Evolutionary conservation across 768 basidiomycete species (phyloP).

Genomic region (Trametes punicea): DNA sequence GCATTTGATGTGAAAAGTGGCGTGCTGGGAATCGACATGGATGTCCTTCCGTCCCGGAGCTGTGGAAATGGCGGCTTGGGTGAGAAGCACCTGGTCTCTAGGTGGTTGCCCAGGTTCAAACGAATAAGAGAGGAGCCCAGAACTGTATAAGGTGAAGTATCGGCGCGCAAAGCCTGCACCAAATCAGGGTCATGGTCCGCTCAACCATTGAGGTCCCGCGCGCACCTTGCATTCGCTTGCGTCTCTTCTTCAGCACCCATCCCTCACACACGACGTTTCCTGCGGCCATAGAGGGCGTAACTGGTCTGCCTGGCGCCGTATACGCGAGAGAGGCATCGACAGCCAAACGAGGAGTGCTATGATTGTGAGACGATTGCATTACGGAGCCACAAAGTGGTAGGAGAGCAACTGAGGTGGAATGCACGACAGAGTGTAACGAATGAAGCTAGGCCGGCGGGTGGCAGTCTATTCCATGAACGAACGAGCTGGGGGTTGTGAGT

Average conservation of each 20-base stretch:
- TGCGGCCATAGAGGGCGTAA: constrained; percentile 3
- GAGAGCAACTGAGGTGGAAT: not conserved
- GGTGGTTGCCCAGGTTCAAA: constrained; percentile 68
- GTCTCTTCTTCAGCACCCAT: constrained; percentile 83
- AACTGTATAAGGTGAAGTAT: constrained; percentile 68
- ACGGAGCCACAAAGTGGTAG: not conserved
- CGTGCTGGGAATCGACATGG: constrained; percentile 71
- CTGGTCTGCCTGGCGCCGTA: constrained; percentile 9
- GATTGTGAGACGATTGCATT: not conserved
- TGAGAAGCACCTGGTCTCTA: constrained; percentile 62
- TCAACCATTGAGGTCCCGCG: not conserved
- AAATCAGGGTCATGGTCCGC: not conserved
- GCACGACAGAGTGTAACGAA: constrained; percentile 6
- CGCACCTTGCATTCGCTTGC: constrained; percentile 85
- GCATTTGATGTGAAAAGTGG: constrained; percentile 82
- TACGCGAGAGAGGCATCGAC: constrained; percentile 18
- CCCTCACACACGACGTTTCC: constrained; percentile 52
- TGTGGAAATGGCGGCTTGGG: constrained; percentile 76
- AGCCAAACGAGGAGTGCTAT: constrained; percentile 1
- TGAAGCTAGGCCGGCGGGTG: not conserved
- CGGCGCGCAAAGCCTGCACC: constrained; percentile 75
- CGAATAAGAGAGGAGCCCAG: constrained; percentile 72
- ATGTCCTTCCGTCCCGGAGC: constrained; percentile 73
- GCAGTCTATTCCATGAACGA: constrained; percentile 10
- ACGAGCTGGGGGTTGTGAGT: not conserved